Evolutionary conservation across 2,329 filamentous ascomycete genomes (phyloP).

Genomic region (Graphilbum sp.): DNA sequence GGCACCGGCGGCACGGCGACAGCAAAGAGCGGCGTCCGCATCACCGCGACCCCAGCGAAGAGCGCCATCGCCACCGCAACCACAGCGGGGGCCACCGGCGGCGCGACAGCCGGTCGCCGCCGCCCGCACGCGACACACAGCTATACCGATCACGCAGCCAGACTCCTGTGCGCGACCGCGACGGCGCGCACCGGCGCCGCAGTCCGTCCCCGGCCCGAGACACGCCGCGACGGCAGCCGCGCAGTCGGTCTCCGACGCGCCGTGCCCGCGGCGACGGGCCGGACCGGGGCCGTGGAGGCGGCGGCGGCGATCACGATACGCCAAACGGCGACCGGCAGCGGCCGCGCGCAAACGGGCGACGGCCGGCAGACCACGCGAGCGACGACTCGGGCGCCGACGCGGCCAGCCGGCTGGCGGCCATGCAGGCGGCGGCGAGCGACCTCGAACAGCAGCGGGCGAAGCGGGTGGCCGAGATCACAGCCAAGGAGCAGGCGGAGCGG

Average conservation of each 20-base stretch:
- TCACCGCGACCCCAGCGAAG: neutral
- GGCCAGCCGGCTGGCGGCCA: conserved; percentile 52
- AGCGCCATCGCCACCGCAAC: neutral
- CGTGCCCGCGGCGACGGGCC: too few relatives aligned
- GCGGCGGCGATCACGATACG: too few relatives aligned
- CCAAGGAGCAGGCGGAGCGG: conserved; percentile 44
- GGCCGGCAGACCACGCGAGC: neutral
- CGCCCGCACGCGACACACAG: neutral
- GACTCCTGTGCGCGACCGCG: neutral
- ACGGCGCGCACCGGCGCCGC: neutral
- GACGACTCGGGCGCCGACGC: conserved; percentile 32
- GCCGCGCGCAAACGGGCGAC: too few relatives aligned
- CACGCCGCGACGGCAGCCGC: too few relatives aligned
- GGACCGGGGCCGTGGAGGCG: too few relatives aligned
- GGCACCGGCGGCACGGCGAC: neutral
- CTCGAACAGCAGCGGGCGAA: conserved; percentile 55
- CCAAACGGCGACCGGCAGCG: too few relatives aligned
- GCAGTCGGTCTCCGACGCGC: too few relatives aligned
- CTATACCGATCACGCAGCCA: neutral
- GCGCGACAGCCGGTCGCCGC: neutral
- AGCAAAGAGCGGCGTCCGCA: too few relatives aligned
- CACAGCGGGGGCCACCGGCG: neutral
- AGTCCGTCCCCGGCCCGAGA: too few relatives aligned
- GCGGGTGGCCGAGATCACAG: conserved; percentile 49
- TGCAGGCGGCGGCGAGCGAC: conserved; percentile 54